These are phyloP conservation scores for Cerrena zonata DNA, from an alignment of 1,284 basidiomycete species.

Conservation along the genomic window DNA sequence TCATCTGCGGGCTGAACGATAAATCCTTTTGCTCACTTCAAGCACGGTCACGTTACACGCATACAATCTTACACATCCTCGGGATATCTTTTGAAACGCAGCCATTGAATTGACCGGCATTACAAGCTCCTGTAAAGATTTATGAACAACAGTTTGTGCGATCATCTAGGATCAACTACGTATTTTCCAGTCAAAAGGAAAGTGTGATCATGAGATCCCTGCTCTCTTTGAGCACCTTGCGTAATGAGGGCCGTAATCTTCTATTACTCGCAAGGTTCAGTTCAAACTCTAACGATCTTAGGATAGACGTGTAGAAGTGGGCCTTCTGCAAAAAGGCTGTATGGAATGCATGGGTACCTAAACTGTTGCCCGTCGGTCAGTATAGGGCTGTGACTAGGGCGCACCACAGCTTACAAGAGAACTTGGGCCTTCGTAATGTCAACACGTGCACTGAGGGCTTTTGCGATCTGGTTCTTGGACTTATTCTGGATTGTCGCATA, in stretches of 20 bases:
- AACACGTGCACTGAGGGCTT: constrained; percentile 31
- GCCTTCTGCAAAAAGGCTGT: constrained; percentile 55
- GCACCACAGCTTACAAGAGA: constrained; percentile 48
- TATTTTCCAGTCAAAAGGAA: constrained; percentile 21
- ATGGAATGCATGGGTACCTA: constrained; percentile 76
- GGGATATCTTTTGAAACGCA: too few relatives aligned
- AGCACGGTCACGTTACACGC: too few relatives aligned
- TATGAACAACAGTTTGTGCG: too few relatives aligned
- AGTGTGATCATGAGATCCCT: constrained; percentile 17
- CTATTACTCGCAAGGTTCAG: constrained; percentile 41
- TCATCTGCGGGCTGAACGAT: too few relatives aligned
- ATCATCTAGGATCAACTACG: too few relatives aligned
- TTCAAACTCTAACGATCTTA: constrained; percentile 47
- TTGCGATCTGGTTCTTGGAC: constrained; percentile 39
- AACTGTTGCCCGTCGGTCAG: constrained; percentile 61
- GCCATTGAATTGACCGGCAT: too few relatives aligned
- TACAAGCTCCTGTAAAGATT: too few relatives aligned
- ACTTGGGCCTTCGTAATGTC: constrained; percentile 48
- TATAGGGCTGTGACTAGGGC: constrained; percentile 25
- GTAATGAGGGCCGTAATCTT: constrained; percentile 39
- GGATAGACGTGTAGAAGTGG: constrained; percentile 40
- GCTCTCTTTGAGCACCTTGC: constrained; percentile 44
- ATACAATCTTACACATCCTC: too few relatives aligned
- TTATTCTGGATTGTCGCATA: constrained; percentile 49
- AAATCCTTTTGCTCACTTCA: too few relatives aligned